A percentile compares a stretch with the other conserved stretches of the same genome.
Evolutionary conservation across 2,329 filamentous ascomycete species (phyloP).

Genomic region (Trichothecium roseum): DNA sequence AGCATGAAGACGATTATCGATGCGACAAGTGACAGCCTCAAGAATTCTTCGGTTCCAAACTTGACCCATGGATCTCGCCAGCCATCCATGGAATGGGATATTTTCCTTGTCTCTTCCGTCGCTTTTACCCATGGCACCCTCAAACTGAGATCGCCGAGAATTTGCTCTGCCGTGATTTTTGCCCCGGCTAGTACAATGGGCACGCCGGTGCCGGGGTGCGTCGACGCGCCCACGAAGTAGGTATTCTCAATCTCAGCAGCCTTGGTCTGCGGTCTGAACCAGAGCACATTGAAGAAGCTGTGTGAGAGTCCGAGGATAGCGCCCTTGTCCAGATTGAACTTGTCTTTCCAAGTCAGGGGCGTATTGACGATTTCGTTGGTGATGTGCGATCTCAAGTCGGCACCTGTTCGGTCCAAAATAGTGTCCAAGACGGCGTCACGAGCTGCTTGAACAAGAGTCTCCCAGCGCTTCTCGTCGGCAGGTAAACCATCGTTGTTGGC

Average conservation of each 20-base stretch:
- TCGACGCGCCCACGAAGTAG: constrained; percentile 67
- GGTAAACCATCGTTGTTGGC: constrained; percentile 18
- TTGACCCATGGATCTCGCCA: constrained; percentile 4
- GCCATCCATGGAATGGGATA: constrained; percentile 6
- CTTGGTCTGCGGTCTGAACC: constrained; percentile 51
- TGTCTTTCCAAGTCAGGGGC: constrained; percentile 51
- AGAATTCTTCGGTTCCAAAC: constrained; percentile 11
- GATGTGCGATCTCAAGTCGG: constrained; percentile 35
- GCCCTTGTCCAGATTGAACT: constrained; percentile 66
- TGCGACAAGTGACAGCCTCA: too few species aligned
- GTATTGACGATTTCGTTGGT: constrained; percentile 55
- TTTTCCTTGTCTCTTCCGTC: constrained; percentile 1
- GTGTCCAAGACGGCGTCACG: constrained; percentile 51
- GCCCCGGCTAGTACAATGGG: constrained; percentile 63
- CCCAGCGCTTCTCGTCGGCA: constrained; percentile 45
- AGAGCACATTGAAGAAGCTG: constrained; percentile 63
- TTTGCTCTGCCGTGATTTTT: constrained; percentile 42
- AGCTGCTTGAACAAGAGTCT: constrained; percentile 45
- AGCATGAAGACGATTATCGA: constrained; percentile 3
- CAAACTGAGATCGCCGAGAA: constrained; percentile 22
- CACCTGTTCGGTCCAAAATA: constrained; percentile 48
- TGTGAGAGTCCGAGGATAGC: constrained; percentile 64
- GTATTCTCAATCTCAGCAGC: constrained; percentile 37
- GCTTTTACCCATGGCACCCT: constrained; percentile 4
- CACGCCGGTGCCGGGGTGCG: constrained; percentile 67